Conservation (phyloP, 805 yeast genomes). For the Cyberlindnera japonica region DNA sequence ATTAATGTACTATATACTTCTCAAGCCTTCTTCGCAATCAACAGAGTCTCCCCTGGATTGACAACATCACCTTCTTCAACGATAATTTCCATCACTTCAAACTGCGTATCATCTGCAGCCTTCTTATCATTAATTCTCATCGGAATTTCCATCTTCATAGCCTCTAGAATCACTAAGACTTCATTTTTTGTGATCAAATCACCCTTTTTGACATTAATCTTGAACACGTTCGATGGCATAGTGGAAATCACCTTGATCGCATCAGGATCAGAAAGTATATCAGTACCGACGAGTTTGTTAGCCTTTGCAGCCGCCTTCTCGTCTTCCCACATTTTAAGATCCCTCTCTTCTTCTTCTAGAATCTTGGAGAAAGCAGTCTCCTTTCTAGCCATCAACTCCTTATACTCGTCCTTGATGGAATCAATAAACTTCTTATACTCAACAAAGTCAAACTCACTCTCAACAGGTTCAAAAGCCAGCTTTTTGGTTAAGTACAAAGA, state of each 20-base stretch:
- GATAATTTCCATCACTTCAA: slow-evolving; percentile 87
- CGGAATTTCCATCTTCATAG: slow-evolving; percentile 95
- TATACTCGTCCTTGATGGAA: slow-evolving; percentile 65
- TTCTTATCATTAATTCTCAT: slow-evolving; percentile 62
- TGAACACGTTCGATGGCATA: slow-evolving; percentile 56
- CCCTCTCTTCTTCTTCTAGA: slow-evolving; percentile 76
- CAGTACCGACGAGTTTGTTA: slow-evolving; percentile 70
- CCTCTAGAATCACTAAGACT: slow-evolving; percentile 85
- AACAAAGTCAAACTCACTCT: slow-evolving; percentile 75
- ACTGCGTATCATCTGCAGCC: slow-evolving; percentile 68
- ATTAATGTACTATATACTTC: too few species aligned
- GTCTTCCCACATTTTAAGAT: slow-evolving; percentile 51
- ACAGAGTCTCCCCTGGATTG: neutral
- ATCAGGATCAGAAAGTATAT: slow-evolving; percentile 63
- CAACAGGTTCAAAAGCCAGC: slow-evolving; percentile 68
- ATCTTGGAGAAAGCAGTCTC: slow-evolving; percentile 70
- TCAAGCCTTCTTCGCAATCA: slow-evolving; percentile 1
- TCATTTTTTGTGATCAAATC: slow-evolving; percentile 69
- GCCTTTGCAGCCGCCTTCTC: slow-evolving; percentile 44
- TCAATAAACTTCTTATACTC: slow-evolving; percentile 75
- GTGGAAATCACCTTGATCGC: slow-evolving; percentile 95
- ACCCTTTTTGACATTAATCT: slow-evolving; percentile 55
- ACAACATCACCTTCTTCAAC: slow-evolving; percentile 95
- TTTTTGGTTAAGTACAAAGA: slow-evolving; percentile 77
- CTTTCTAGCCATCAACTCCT: slow-evolving; percentile 46